A percentile compares a stretch with the other conserved stretches of the same genome.
These are phyloP conservation scores for Thalassiosira hispida DNA, from an alignment of 352 stramenopile genomes.

Conservation along the genomic window DNA sequence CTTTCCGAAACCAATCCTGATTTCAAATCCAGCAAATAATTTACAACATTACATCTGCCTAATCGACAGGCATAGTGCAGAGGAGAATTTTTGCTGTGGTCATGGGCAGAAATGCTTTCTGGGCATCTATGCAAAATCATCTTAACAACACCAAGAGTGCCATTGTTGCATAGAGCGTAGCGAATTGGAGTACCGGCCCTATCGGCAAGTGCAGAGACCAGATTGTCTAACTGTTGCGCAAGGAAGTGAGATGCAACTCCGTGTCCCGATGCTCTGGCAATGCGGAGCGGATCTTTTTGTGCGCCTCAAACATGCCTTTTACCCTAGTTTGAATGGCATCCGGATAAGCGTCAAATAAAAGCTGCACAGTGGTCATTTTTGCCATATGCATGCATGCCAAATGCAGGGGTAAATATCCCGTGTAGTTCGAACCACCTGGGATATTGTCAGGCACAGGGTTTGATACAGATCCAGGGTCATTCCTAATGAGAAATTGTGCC, in stretches of 20 bases:
- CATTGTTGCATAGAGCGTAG: no score
- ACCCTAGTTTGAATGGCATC: background rate
- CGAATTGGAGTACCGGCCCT: no score
- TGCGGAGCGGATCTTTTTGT: background rate
- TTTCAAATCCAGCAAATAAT: conserved; percentile 20
- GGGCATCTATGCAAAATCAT: background rate
- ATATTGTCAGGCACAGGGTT: background rate
- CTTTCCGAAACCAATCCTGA: no score
- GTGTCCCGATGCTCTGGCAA: background rate
- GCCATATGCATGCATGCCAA: background rate
- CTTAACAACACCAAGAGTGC: no score
- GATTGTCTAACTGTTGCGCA: no score
- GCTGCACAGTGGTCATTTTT: background rate
- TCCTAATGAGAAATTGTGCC: no score
- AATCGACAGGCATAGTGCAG: conserved; percentile 26
- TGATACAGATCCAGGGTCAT: no score
- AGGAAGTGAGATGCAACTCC: background rate
- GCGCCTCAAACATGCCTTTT: background rate
- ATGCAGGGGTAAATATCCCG: background rate
- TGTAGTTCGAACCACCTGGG: background rate
- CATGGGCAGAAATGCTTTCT: background rate
- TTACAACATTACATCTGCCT: conserved; percentile 17
- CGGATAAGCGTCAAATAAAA: conserved; percentile 1
- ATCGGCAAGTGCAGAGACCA: no score
- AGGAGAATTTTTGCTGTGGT: conserved; percentile 3